Evolutionary conservation across 306 rosid genomes (phyloP), one percentile per base, ranked within the genome.

Genomic region (Lupinus albus): DNA sequence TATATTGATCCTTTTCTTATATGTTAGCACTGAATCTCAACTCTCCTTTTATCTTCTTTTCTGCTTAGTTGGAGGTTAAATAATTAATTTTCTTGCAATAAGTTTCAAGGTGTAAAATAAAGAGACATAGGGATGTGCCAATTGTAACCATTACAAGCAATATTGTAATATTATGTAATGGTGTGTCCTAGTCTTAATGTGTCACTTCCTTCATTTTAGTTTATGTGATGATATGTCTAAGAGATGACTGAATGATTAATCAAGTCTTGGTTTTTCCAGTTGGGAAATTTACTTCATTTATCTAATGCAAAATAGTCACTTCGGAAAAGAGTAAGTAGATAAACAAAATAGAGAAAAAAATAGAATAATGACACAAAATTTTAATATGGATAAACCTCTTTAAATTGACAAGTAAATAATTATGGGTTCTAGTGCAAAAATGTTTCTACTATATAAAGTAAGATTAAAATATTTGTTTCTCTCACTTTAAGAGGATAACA

Each of bases 131-230:
- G 59, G 65, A 65, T 65, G 51, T 70, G 76, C 18, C 65, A 56
- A 69, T 48, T 79, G 83, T 79, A 79, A 63, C 66, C 54, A 73
- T 68, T 33, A 75, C 64, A 57, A 57, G 62, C 61, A 79, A 33
- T 64, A 70, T 64, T 32, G 60, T 42, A 57, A 60, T 42, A 74
- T 39, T 58, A 49, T 39, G 74, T 36, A 36, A 60, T 42, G 77
- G 30, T 58, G 42, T 39, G 70, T 33, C 38, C 2, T 75, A 58
- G 46, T 39, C 61, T 9, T 61, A 54, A 38, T 61, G 54, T 55
- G 48, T 79, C 42, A 65, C 47, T 41, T 25, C 30, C 4, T 25
- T 48, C 10, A 12, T 41, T 30, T 62, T 36, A 42, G 48, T 64
- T 61, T 62, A 41, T 11, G 54, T 42, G 14, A 61, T 39, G 17